Evolutionary conservation across 306 rosid species (phyloP).

Genomic region (Rosa multiflora): DNA sequence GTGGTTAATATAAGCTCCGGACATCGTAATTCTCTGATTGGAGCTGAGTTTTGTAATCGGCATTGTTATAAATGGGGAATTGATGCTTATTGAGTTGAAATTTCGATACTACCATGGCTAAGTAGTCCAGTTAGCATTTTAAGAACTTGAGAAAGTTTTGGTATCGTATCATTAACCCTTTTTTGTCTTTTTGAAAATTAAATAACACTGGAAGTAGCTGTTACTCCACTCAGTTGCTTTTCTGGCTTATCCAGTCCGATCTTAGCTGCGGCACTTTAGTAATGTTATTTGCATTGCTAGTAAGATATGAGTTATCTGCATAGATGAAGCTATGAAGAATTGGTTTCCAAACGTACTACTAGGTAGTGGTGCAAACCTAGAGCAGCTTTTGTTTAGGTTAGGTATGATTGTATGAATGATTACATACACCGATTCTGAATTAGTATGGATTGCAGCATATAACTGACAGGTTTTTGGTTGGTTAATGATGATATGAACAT

Average conservation of each 20-base stretch:
- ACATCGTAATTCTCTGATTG: not conserved
- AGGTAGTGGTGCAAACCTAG: not conserved
- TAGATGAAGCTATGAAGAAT: not conserved
- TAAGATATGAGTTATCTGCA: not conserved
- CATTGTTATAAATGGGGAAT: not conserved
- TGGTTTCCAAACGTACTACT: not conserved
- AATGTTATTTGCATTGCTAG: not conserved
- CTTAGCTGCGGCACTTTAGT: not conserved
- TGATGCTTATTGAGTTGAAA: not conserved
- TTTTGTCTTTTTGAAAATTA: not conserved
- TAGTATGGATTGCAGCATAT: not conserved
- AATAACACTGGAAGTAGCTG: not conserved
- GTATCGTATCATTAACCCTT: not conserved
- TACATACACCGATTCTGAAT: not conserved
- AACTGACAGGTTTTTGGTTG: not conserved
- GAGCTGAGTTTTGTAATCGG: not conserved
- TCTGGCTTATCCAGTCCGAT: not conserved
- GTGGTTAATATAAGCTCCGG: slow-evolving; percentile 19
- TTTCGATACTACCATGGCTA: not conserved
- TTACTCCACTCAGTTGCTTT: not conserved
- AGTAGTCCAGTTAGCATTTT: slow-evolving; percentile 8
- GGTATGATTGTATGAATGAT: not conserved
- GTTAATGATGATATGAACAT: not conserved
- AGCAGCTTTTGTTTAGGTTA: not conserved
- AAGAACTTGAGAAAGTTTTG: not conserved